Evolutionary conservation across 2,329 filamentous ascomycete genomes (phyloP).

Genomic region (Cercospora nicotianae): DNA sequence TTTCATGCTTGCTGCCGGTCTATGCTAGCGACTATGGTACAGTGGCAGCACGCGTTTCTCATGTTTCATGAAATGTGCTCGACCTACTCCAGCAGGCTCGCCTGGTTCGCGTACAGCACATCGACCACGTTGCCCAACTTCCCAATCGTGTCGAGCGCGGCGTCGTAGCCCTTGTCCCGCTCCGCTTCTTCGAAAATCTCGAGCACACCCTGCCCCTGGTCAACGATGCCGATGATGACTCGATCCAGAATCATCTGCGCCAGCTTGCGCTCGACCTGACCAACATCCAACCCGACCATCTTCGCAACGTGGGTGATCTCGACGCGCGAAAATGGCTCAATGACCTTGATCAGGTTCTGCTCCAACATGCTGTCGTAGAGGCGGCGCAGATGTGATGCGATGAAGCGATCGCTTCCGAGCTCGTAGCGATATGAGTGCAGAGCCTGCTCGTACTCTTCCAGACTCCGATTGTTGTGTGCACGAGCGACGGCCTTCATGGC

Average conservation of each 20-base stretch:
- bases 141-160: constrained; percentile 90
- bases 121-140: constrained; percentile 97
- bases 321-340: constrained; percentile 95
- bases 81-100: constrained; percentile 83
- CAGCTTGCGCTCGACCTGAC: constrained; percentile 96
- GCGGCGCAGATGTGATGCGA: constrained; percentile 91
- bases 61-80: not conserved
- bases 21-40: constrained; percentile 22
- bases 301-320: constrained; percentile 96
- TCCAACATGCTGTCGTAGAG: constrained; percentile 98
- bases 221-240: constrained; percentile 94
- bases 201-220: constrained; percentile 95
- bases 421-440: constrained; percentile 88
- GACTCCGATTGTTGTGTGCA: constrained; percentile 89
- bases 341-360: constrained; percentile 99
- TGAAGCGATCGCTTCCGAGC: constrained; percentile 91
- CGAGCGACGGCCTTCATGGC: constrained; percentile 99
- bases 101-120: constrained; percentile 96
- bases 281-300: constrained; percentile 94
- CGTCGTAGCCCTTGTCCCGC: constrained; percentile 89
- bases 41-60: constrained; percentile 15
- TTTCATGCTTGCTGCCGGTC: constrained; percentile 12
- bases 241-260: constrained; percentile 99
- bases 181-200: constrained; percentile 97
- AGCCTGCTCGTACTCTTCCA: constrained; percentile 96